Evolutionary conservation across 371 early-diverging fungal species (phyloP).

Genomic region (Lichtheimia ornata): DNA sequence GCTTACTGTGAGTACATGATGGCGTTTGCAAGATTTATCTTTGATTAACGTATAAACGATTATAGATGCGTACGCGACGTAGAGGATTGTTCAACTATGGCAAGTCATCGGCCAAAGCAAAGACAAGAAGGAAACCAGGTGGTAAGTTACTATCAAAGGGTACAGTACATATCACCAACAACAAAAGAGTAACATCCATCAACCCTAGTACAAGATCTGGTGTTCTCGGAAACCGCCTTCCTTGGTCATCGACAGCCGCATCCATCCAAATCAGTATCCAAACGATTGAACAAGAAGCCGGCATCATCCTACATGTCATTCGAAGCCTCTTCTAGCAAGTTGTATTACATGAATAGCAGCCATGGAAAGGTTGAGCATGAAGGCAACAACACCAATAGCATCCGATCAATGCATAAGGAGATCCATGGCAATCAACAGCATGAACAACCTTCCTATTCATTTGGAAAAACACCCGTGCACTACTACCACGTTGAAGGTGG

Average conservation of each 20-base stretch:
- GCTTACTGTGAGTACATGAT: conserved; percentile 22
- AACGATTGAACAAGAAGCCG: neutral
- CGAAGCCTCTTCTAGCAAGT: neutral
- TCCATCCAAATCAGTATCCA: neutral
- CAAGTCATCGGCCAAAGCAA: conserved; percentile 34
- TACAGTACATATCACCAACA: too few species aligned
- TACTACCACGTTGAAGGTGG: too few species aligned
- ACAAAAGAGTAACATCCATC: too few species aligned
- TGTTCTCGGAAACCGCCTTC: conserved; percentile 26
- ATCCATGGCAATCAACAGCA: too few species aligned
- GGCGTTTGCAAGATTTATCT: neutral
- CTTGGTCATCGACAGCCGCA: neutral
- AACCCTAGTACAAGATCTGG: conserved; percentile 11
- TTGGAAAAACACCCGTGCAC: too few species aligned
- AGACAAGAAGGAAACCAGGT: conserved; percentile 12
- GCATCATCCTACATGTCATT: neutral
- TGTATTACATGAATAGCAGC: neutral
- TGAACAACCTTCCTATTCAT: too few species aligned
- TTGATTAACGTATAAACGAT: neutral
- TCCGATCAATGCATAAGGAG: neutral
- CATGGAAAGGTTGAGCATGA: neutral
- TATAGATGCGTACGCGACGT: neutral
- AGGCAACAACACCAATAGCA: neutral
- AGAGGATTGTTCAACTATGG: conserved; percentile 38
- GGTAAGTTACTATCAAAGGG: neutral